A percentile compares a stretch with the other conserved stretches of the same genome.
Evolutionary conservation across 345 rosid genomes (phyloP).

Genomic region (Citrus maxima): DNA sequence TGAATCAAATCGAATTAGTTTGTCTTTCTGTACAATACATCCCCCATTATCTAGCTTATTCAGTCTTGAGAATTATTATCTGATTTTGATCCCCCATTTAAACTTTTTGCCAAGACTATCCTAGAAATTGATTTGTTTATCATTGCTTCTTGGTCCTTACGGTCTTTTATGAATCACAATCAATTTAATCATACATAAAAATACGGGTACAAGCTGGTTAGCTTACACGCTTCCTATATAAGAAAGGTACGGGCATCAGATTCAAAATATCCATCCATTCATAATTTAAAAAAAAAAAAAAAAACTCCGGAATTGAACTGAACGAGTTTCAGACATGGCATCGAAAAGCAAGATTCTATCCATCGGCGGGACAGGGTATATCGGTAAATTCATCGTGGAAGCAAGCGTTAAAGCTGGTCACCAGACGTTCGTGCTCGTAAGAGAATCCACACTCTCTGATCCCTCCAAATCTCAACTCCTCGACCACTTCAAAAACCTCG

Average conservation of each 20-base stretch:
- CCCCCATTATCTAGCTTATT: background rate
- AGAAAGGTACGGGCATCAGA: no score
- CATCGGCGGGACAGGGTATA: slow-evolving; percentile 20
- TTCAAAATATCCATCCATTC: no score
- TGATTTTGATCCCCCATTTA: background rate
- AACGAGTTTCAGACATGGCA: background rate
- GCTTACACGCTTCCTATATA: no score
- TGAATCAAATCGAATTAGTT: background rate
- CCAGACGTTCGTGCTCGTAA: slow-evolving; percentile 9
- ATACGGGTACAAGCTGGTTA: no score
- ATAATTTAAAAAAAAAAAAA: no score
- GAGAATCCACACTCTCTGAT: slow-evolving; percentile 7
- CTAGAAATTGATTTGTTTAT: no score
- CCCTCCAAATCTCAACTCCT: background rate
- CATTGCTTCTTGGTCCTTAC: no score
- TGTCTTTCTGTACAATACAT: no score
- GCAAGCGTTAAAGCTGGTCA: slow-evolving; percentile 17
- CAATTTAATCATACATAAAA: no score
- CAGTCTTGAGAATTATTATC: background rate
- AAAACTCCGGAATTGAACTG: no score
- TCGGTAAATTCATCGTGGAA: slow-evolving; percentile 13
- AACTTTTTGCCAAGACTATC: background rate
- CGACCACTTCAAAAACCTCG: slow-evolving; percentile 7
- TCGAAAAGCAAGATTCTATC: slow-evolving; percentile 8
- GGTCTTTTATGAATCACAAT: background rate